Evolutionary conservation across 768 basidiomycete genomes (phyloP).

Genomic region (Amanita jacksonii): DNA sequence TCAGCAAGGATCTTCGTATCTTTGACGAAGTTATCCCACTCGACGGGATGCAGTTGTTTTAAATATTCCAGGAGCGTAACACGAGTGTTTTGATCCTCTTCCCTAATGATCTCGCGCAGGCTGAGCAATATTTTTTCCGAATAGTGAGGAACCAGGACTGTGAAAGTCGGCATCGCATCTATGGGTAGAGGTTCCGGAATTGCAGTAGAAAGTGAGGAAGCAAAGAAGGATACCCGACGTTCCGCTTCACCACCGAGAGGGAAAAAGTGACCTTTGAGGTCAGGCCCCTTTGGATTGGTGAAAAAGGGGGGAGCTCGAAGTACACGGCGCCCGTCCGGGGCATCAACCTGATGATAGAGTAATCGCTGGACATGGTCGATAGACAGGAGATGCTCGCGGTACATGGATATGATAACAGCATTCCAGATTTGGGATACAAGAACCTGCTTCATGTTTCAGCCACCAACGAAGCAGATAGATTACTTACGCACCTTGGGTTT

Average conservation of each 20-base stretch:
- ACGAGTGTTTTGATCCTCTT: conserved; percentile 93
- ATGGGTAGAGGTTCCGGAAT: conserved; percentile 93
- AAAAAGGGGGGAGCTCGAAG: conserved; percentile 98
- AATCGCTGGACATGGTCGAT: conserved; percentile 98
- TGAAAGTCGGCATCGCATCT: conserved; percentile 99
- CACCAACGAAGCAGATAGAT: neutral
- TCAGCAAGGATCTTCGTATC: conserved; percentile 98
- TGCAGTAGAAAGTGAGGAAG: conserved; percentile 92
- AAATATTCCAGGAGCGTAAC: conserved; percentile 96
- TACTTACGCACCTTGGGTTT: conserved; percentile 74
- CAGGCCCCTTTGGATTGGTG: conserved; percentile 75
- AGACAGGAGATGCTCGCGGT: conserved; percentile 93
- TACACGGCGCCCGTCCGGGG: conserved; percentile 79
- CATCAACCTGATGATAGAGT: conserved; percentile 94
- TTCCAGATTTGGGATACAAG: conserved; percentile 99
- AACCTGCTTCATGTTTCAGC: conserved; percentile 34
- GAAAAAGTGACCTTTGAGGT: conserved; percentile 80
- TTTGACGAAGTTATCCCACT: conserved; percentile 99
- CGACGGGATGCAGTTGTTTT: conserved; percentile 95
- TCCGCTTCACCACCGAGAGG: conserved; percentile 92
- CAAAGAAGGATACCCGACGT: conserved; percentile 97
- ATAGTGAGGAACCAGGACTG: conserved; percentile 98
- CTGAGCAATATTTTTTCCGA: conserved; percentile 98
- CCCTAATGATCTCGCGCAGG: conserved; percentile 94
- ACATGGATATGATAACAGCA: conserved; percentile 99